Evolutionary conservation across 345 rosid species (phyloP).

Genomic region (Physaria fendleri): DNA sequence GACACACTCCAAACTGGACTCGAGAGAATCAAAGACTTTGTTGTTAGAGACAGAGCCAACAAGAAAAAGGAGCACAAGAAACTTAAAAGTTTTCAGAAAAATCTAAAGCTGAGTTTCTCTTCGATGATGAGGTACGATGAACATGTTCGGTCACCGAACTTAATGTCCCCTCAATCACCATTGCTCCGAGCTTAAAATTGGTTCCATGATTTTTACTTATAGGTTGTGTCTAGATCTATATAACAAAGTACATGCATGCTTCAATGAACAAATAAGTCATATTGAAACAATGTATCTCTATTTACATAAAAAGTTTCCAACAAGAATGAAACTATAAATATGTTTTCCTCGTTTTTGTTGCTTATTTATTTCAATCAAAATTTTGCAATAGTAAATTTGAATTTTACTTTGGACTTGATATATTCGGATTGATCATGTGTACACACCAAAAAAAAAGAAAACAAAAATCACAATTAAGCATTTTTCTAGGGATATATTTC

Average conservation of each 20-base stretch:
- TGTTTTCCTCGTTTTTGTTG: background rate
- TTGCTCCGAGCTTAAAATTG: slow-evolving; percentile 11
- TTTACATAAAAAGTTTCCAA: background rate
- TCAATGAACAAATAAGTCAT: background rate
- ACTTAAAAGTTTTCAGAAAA: slow-evolving; percentile 32
- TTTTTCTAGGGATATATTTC: background rate
- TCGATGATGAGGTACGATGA: slow-evolving; percentile 41
- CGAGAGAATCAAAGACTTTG: slow-evolving; percentile 18
- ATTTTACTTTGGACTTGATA: background rate
- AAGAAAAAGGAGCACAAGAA: slow-evolving; percentile 17
- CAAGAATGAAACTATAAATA: background rate
- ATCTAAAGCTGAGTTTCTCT: slow-evolving; percentile 46
- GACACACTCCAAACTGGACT: slow-evolving; percentile 17
- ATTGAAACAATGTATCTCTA: background rate
- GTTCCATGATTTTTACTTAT: background rate
- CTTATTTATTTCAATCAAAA: background rate
- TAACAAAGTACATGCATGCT: background rate
- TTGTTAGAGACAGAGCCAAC: background rate
- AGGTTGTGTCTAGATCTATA: background rate
- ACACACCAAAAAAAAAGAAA: background rate
- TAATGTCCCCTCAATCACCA: slow-evolving; percentile 68
- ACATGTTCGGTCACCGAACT: slow-evolving; percentile 37
- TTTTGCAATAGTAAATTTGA: background rate
- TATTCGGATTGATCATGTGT: background rate
- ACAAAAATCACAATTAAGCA: no score